These are phyloP conservation scores for Trichoderma cornu-damae DNA, from an alignment of 2,329 filamentous ascomycete species.

Conservation along the genomic window DNA sequence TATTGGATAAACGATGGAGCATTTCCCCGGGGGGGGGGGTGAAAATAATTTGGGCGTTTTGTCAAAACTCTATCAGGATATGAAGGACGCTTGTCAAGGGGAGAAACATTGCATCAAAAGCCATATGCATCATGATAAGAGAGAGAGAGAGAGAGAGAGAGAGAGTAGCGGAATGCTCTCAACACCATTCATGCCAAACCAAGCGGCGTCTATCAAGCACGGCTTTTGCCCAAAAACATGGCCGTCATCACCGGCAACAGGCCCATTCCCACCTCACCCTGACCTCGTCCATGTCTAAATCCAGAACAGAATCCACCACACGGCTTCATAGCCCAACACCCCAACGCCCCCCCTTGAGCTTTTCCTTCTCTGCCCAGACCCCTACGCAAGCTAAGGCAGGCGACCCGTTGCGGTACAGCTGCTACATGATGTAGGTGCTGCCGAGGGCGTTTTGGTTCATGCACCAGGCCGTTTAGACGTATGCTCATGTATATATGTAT, in stretches of 20 bases:
- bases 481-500: too few species aligned
- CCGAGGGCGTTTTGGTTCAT: constrained; percentile 7
- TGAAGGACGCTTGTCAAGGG: background rate
- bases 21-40: background rate
- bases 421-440: background rate
- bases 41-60: background rate
- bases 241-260: background rate
- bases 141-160: too few species aligned
- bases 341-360: background rate
- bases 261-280: background rate
- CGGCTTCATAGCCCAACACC: background rate
- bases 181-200: background rate
- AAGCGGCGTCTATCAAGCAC: background rate
- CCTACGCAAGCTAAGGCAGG: constrained; percentile 13
- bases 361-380: background rate
- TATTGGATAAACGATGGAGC: background rate
- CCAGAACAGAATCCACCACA: background rate
- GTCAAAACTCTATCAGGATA: background rate
- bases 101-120: background rate
- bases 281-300: too few species aligned
- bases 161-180: background rate
- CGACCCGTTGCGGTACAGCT: background rate
- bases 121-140: background rate
- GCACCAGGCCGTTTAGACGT: constrained; percentile 2
- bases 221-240: background rate